These are phyloP conservation scores for Chenopodium berlandieri DNA, from an alignment of 148 eudicot genomes.

Conservation along the genomic window DNA sequence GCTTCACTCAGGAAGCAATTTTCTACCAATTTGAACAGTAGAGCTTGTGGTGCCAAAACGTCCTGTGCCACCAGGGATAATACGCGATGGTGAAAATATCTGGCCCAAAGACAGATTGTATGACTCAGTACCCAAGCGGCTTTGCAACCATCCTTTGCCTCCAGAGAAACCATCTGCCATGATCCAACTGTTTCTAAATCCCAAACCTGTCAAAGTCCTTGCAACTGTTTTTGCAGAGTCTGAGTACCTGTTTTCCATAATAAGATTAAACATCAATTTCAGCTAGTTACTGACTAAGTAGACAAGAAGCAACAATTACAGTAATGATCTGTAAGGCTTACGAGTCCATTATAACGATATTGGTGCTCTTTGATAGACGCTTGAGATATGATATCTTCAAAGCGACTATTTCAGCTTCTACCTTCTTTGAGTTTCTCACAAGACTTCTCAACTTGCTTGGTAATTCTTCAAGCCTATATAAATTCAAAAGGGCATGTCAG, in stretches of 20 bases:
- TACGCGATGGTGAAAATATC: slow-evolving; percentile 74
- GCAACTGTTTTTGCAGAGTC: slow-evolving; percentile 87
- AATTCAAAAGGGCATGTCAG: not conserved
- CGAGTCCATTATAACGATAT: slow-evolving; percentile 92
- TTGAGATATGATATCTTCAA: slow-evolving; percentile 87
- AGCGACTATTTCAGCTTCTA: slow-evolving; percentile 87
- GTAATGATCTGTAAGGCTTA: slow-evolving; percentile 35
- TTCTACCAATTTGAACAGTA: slow-evolving; percentile 37
- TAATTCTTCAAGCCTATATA: slow-evolving; percentile 78
- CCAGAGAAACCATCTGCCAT: slow-evolving; percentile 90
- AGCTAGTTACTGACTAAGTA: not conserved
- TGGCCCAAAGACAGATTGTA: slow-evolving; percentile 60
- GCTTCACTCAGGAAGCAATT: slow-evolving; percentile 53
- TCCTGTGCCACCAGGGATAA: slow-evolving; percentile 52
- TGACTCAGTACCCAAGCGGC: slow-evolving; percentile 77
- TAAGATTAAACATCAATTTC: slow-evolving; percentile 1
- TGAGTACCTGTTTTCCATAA: slow-evolving; percentile 48
- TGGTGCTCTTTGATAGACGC: slow-evolving; percentile 71
- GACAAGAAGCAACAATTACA: not conserved
- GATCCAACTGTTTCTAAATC: slow-evolving; percentile 78
- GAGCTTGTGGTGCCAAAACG: slow-evolving; percentile 60
- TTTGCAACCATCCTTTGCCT: slow-evolving; percentile 82
- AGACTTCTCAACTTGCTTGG: slow-evolving; percentile 68
- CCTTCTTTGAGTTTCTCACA: slow-evolving; percentile 66
- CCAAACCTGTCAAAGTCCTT: slow-evolving; percentile 62